Percentiles rank a stretch among this genome's conserved stretches.
These are phyloP conservation scores for Erodium maritimum DNA, from an alignment of 345 rosid species.

Conservation along the genomic window DNA sequence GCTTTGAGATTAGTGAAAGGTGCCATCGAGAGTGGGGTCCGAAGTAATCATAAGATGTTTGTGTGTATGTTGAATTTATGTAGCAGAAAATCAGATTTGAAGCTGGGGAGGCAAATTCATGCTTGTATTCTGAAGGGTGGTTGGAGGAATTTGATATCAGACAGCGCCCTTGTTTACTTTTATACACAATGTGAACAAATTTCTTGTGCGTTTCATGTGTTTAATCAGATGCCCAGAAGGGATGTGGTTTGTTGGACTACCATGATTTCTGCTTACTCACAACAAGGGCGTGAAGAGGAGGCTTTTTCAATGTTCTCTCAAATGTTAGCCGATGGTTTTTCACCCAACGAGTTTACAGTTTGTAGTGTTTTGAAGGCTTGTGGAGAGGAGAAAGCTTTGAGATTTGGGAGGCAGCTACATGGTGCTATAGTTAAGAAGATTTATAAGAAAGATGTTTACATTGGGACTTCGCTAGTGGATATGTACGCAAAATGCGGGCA, in stretches of 20 bases:
- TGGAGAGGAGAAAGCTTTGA: constrained; percentile 47
- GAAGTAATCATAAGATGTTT: constrained; percentile 45
- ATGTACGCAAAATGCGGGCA: constrained; percentile 88
- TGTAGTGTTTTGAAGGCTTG: constrained; percentile 66
- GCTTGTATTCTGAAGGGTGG: constrained; percentile 46
- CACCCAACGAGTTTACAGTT: constrained; percentile 63
- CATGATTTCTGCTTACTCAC: constrained; percentile 71
- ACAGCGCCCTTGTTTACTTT: constrained; percentile 58
- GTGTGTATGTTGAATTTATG: constrained; percentile 66
- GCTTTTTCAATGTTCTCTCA: constrained; percentile 43
- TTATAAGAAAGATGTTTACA: constrained; percentile 49
- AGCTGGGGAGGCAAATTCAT: constrained; percentile 63
- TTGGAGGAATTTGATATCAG: constrained; percentile 48
- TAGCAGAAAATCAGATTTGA: constrained; percentile 41
- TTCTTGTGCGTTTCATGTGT: constrained; percentile 32
- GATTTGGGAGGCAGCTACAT: constrained; percentile 59
- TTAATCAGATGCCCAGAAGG: constrained; percentile 41
- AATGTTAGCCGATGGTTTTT: constrained; percentile 53
- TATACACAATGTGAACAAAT: constrained; percentile 55
- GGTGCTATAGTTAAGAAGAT: constrained; percentile 47
- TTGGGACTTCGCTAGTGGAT: constrained; percentile 65
- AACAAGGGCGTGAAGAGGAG: constrained; percentile 40
- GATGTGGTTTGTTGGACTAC: constrained; percentile 87
- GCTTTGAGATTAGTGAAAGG: constrained; percentile 37
- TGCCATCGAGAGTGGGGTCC: constrained; percentile 28